Base-by-base conservation (phyloP, 2,329 filamentous ascomycete genomes). In the Diaporthe citriasiana region DNA sequence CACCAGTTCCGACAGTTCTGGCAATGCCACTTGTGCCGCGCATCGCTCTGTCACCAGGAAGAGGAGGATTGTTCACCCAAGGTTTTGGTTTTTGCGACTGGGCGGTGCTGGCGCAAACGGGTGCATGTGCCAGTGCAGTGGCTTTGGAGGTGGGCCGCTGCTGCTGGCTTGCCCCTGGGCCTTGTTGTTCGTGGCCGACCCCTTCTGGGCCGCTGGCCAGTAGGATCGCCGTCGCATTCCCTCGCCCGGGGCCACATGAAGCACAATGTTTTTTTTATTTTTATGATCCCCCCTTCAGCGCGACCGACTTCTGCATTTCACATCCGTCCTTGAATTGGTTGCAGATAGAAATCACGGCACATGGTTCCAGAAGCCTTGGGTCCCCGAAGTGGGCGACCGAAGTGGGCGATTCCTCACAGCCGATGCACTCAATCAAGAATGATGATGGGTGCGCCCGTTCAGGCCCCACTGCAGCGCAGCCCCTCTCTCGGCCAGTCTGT, bases 241-340 rank as follows among this genome's bases (percentile, higher is more conserved):
- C 63, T 68, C 63, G 63, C 45, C 63, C 35, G 47, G 63, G 45
- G 63, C 33, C 38, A 73, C 69, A 73, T 77, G 74, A 77, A 78
- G 77, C 78, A 76, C 76, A 57, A 63, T 79, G 77, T 77, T 78
- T 78, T 77, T 77, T 50, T 78, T 78, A 77, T 77, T 50, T 45
- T 45, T 15, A 45, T 45, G 75, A 77, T 35, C 35, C 30, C 19
- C 33, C 50, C 42, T 33, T 27, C 22, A 19, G 33, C 71, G 42
- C 57, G 38, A 56, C 17, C 25, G 51, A 55, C 56, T 19, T 45
- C n/a, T 50, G 45, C 45, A 27, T 33, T 30, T 9, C 30, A n/a
- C 30, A 38, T 51, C 51, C 45, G 38, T 51, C 45, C 55, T 70
- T 27, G 42, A 50, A 27, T 50, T 50, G 65, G 42, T 45, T 45